Evolutionary conservation across 2,329 filamentous ascomycete genomes (phyloP).

Genomic region (Talaromyces albobiverticillius): DNA sequence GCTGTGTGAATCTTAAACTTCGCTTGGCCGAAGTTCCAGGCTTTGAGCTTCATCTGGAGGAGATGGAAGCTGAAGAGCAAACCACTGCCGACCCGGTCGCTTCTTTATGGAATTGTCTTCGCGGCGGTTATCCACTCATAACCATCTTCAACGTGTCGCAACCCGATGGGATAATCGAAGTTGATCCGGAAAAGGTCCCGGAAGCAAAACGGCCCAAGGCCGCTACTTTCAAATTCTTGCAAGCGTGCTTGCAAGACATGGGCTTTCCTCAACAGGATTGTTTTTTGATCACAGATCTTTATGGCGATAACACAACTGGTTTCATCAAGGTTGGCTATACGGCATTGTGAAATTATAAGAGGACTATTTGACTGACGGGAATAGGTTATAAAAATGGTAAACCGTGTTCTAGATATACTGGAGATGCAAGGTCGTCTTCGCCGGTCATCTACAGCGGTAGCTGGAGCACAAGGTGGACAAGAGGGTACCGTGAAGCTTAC

Average conservation of each 20-base stretch:
- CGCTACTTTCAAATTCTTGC: conserved; percentile 87
- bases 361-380: neutral
- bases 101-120: conserved; percentile 82
- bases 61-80: conserved; percentile 68
- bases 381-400: conserved; percentile 85
- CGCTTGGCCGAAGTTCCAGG: conserved; percentile 78
- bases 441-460: conserved; percentile 53
- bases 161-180: conserved; percentile 64
- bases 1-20: conserved; percentile 80
- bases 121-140: conserved; percentile 78
- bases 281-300: conserved; percentile 88
- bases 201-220: conserved; percentile 80
- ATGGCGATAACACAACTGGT: conserved; percentile 91
- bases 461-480: conserved; percentile 46
- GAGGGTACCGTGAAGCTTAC: conserved; percentile 56
- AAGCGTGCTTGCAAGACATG: conserved; percentile 81
- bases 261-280: conserved; percentile 76
- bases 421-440: conserved; percentile 74
- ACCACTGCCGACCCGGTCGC: conserved; percentile 76
- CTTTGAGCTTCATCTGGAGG: conserved; percentile 71
- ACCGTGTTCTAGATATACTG: conserved; percentile 83
- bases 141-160: conserved; percentile 83
- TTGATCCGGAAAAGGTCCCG: conserved; percentile 61
- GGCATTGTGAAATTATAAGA: neutral
- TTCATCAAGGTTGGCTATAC: conserved; percentile 75